Evolutionary conservation across 805 yeast genomes (phyloP).

Genomic region (Ogataea populi-albae): DNA sequence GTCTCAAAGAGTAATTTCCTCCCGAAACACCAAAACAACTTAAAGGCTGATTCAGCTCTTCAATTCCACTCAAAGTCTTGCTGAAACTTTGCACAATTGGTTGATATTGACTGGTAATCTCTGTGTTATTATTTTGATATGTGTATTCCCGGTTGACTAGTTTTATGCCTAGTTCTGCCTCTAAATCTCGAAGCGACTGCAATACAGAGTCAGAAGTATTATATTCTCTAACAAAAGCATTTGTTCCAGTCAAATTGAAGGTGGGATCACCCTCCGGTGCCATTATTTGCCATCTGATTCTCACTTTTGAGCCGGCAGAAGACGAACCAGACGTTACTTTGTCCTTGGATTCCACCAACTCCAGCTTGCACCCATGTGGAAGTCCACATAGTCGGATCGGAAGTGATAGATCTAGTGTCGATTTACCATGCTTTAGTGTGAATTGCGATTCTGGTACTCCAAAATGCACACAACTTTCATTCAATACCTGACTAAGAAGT

Average conservation of each 20-base stretch:
- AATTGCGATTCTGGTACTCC: constrained; percentile 24
- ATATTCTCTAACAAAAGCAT: constrained; percentile 15
- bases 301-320: constrained; percentile 12
- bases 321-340: not conserved
- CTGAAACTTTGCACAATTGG: constrained; percentile 28
- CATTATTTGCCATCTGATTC: constrained; percentile 23
- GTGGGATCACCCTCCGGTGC: constrained; percentile 16
- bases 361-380: constrained; percentile 44
- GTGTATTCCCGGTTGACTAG: constrained; percentile 9
- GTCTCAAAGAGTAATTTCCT: constrained; percentile 29
- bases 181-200: constrained; percentile 19
- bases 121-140: not conserved
- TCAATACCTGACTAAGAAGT: constrained; percentile 36
- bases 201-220: constrained; percentile 7
- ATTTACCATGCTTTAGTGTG: constrained; percentile 30
- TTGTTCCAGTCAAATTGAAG: constrained; percentile 14
- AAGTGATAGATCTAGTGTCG: constrained; percentile 35
- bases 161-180: constrained; percentile 5
- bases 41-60: constrained; percentile 22
- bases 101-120: constrained; percentile 8
- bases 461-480: constrained; percentile 36
- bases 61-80: constrained; percentile 13
- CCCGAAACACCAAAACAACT: constrained; percentile 23
- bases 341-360: constrained; percentile 19
- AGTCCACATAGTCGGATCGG: constrained; percentile 44